These are phyloP conservation scores for Komagataea norvegica DNA, from an alignment of 1,139 yeast species.

Conservation along the genomic window DNA sequence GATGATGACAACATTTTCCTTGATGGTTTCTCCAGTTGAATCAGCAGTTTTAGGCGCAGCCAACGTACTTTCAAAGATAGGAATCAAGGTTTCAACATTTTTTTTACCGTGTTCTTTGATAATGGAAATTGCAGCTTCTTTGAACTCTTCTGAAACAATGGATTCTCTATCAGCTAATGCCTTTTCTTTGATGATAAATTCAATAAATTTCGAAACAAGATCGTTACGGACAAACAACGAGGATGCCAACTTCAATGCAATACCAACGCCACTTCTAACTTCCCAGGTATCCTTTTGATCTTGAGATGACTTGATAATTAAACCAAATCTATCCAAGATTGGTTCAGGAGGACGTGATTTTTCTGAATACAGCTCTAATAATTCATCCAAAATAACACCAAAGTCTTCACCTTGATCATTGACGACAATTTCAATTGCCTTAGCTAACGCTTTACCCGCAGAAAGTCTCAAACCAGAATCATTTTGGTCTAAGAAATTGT, in stretches of 20 bases:
- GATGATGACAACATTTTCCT: constrained; percentile 77
- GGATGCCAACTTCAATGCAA: constrained; percentile 57
- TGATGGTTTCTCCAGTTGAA: constrained; percentile 56
- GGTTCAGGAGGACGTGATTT: constrained; percentile 77
- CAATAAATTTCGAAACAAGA: constrained; percentile 47
- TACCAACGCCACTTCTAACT: constrained; percentile 74
- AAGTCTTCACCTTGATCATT: constrained; percentile 32
- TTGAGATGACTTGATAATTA: constrained; percentile 58
- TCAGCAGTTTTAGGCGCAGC: constrained; percentile 41
- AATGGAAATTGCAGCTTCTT: constrained; percentile 80
- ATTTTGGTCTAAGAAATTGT: constrained; percentile 44
- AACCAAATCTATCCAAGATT: constrained; percentile 70
- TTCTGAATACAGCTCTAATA: constrained; percentile 52
- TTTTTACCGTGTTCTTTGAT: constrained; percentile 60
- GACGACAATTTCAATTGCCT: constrained; percentile 37
- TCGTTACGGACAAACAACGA: constrained; percentile 36
- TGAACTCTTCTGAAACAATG: constrained; percentile 74
- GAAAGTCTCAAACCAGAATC: constrained; percentile 68
- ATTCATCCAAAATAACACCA: constrained; percentile 34
- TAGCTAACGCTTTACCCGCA: constrained; percentile 57
- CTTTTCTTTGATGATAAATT: constrained; percentile 53
- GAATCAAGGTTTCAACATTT: constrained; percentile 65
- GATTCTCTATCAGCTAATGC: constrained; percentile 73
- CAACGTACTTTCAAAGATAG: constrained; percentile 61
- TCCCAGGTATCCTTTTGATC: constrained; percentile 78